phyloP scores from a whole-genome alignment of 495 filamentous ascomycete genomes.

The Tetracladium setigerum region DNA sequence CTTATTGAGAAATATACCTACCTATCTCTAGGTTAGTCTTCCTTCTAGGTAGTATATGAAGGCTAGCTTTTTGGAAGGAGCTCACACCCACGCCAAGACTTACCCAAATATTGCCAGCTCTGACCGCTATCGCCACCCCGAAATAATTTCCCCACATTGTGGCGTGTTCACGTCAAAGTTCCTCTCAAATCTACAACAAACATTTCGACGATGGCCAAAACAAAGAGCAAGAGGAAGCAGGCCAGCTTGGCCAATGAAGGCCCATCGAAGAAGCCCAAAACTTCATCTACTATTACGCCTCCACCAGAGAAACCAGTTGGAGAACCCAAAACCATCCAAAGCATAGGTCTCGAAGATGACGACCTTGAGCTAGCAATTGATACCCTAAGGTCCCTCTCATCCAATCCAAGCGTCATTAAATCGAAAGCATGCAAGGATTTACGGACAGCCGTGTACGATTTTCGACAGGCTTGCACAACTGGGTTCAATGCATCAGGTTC shows the following conservation, averaged over 20 bases:
- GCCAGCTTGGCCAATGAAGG: constrained; percentile 17
- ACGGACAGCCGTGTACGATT: constrained; percentile 37
- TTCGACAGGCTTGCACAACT: constrained; percentile 35
- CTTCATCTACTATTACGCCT: constrained; percentile 23
- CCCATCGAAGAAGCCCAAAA: constrained; percentile 23
- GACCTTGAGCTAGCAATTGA: constrained; percentile 40
- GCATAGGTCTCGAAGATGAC: constrained; percentile 29
- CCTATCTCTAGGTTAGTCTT: neutral
- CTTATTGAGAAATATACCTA: too few relatives aligned
- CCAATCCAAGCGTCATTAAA: constrained; percentile 35
- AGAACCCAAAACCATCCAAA: constrained; percentile 27
- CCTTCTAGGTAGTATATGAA: too few relatives aligned
- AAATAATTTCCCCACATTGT: too few relatives aligned
- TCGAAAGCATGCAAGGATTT: constrained; percentile 37
- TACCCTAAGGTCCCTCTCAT: constrained; percentile 29
- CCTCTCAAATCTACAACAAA: neutral
- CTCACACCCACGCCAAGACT: too few relatives aligned
- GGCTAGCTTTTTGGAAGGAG: too few relatives aligned
- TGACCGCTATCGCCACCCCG: too few relatives aligned
- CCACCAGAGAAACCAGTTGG: constrained; percentile 22
- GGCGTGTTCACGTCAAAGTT: neutral
- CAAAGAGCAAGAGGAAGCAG: constrained; percentile 23
- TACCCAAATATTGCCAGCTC: too few relatives aligned
- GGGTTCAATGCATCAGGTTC: constrained; percentile 29
- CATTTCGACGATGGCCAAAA: constrained; percentile 19